A percentile compares a stretch with the other conserved stretches of the same genome.
Conservation (phyloP, 257 asterid species). For the Solanum sitiens region DNA sequence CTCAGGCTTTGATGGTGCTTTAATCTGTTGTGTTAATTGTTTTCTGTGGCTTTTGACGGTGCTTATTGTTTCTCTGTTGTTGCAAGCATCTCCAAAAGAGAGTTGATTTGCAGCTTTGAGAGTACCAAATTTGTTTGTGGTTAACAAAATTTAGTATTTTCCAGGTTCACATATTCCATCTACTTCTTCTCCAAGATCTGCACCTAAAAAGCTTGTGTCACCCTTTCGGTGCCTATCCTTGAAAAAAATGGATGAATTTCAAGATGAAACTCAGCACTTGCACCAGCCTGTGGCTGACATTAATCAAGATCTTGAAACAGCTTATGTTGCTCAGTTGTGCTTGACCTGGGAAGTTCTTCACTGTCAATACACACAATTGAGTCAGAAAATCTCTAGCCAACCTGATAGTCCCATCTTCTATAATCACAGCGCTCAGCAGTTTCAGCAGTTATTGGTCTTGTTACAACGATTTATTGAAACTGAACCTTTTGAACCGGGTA, state of each 20-base stretch:
- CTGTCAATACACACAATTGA: constrained; percentile 77
- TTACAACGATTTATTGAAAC: constrained; percentile 85
- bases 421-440: constrained; percentile 84
- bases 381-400: constrained; percentile 54
- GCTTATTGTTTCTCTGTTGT: neutral
- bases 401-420: constrained; percentile 49
- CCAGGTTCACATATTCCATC: constrained; percentile 48
- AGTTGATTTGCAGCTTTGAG: neutral
- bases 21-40: neutral
- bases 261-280: constrained; percentile 70
- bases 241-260: constrained; percentile 48
- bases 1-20: neutral
- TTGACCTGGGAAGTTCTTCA: constrained; percentile 97
- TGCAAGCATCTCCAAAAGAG: neutral
- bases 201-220: constrained; percentile 67
- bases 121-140: neutral
- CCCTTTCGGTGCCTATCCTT: constrained; percentile 81
- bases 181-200: constrained; percentile 61
- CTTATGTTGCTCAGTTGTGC: constrained; percentile 84
- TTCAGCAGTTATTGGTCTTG: constrained; percentile 85
- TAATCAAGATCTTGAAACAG: constrained; percentile 66
- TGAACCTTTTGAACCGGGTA: constrained; percentile 86
- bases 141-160: neutral
- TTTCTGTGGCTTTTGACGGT: neutral
- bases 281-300: constrained; percentile 55